Evolutionary conservation across 371 early-diverging fungal genomes (phyloP), one percentile per base, ranked within the genome.

Genomic region (Mucor racemosus): DNA sequence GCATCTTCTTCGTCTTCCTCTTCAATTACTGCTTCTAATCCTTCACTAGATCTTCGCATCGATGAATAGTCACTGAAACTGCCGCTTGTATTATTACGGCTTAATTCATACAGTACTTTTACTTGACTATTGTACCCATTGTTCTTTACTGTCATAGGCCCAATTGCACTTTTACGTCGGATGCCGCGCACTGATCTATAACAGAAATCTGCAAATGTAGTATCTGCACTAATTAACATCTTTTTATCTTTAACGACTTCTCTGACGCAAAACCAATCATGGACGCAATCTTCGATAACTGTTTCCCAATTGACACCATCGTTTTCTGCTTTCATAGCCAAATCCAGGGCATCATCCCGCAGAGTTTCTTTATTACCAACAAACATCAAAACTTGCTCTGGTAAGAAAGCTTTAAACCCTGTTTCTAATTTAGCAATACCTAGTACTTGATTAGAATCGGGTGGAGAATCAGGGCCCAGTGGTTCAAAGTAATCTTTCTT

Each of bases 201-300:
- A 38, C 76, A 76, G 57, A 77, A 80, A 31, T 77, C 76, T 8
- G 77, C 77, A 66, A 78, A 77, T 0, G 60, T 70, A 4, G 34
- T 58, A 58, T 79, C 77, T 15, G 77, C 79, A 11, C 74, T 60
- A n/a, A 67, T 71, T 21, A 75, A 34, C 13, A 77, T 67, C 7
- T 66, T 36, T 56, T 74, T 74, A 50, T 82, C 79, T 64, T 77
- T 77, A 36, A 82, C 79, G 1, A 79, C 76, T 64, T 82, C 82
- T 14, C 79, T 66, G 1, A 82, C 74, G 59, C 75, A 75, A 60
- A 82, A 82, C 82, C 82, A 82, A 55, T 82, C 77, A 60, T 82
- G 79, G 1, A 79, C 79, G 38, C 75, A 74, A 31, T 77, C 76
- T 46, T 82, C 82, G 7, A 76, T 58, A 0, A 82, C 68, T 0